Evolutionary conservation across 2,329 filamentous ascomycete genomes (phyloP), one percentile per base, ranked within the genome.

Genomic region (Chaetomium globosum): DNA sequence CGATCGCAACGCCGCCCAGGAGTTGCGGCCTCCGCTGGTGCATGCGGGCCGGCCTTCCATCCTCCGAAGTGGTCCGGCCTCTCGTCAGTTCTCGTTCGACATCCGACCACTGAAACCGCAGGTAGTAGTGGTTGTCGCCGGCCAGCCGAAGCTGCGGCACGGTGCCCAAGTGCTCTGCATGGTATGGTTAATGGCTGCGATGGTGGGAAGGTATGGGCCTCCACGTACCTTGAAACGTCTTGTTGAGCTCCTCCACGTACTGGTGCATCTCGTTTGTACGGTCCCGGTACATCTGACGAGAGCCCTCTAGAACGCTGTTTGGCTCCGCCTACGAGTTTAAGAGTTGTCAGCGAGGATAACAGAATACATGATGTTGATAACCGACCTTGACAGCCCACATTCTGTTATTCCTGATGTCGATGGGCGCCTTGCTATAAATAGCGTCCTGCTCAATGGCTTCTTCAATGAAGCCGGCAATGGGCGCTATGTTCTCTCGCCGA

Each of bases 401-500:
- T 68, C 94, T 84, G 74, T 98, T 94, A 67, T 97, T 96, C 16
- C 93, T 86, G 64, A 97, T 81, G 67, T 97, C 94, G 4, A 98
- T 82, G 0, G 95, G 89, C 26, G 89, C 87, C 55, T 84, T 91
- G 65, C 91, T 89, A 70, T 90, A 96, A 0, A 83, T 85, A 0
- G 93, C 91, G 74, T 97, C 91, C 9, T 90, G 85, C 68, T 98
- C 95, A 70, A 99, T 88, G 0, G 86, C 86, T 16, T 81, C 78
- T 53, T 85, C 79, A 59, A 99, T 93, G 1, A 90, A 77, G 2
- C 83, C 78, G 53, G 88, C 80, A 3, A 94, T 83, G 0, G 82
- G 80, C 21, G 80, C 78, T 5, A 89, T 84, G 19, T 87, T 85
- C 19, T 85, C 82, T 0, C 87, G 85, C 4, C 82, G 82, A 71